These are phyloP conservation scores for Peltaster fructicola DNA, from an alignment of 2,329 filamentous ascomycete genomes.

Conservation along the genomic window DNA sequence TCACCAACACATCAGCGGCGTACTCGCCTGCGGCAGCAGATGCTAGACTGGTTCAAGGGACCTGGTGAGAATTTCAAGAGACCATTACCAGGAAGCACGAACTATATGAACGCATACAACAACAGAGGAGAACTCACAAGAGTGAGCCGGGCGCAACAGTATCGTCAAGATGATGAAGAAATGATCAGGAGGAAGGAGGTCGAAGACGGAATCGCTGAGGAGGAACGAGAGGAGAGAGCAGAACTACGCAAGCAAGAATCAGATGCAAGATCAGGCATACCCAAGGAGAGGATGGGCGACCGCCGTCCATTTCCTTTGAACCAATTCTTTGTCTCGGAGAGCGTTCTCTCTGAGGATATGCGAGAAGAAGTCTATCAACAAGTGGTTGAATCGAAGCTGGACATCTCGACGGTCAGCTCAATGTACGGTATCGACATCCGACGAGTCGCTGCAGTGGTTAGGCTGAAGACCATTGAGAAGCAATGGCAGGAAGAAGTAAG, in stretches of 20 bases:
- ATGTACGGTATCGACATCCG: slow-evolving; percentile 65
- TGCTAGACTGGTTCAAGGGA: slow-evolving; percentile 42
- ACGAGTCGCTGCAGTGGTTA: slow-evolving; percentile 67
- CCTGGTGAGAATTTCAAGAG: slow-evolving; percentile 32
- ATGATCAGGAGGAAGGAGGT: slow-evolving; percentile 8
- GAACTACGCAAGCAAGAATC: slow-evolving; percentile 8
- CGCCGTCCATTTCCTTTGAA: slow-evolving; percentile 58
- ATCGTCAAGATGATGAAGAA: slow-evolving; percentile 14
- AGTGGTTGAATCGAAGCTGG: slow-evolving; percentile 47
- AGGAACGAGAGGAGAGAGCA: slow-evolving; percentile 7
- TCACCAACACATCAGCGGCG: not conserved
- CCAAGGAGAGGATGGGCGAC: slow-evolving; percentile 11
- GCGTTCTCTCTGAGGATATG: slow-evolving; percentile 55
- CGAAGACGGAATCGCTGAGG: slow-evolving; percentile 9
- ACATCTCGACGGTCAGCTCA: slow-evolving; percentile 60
- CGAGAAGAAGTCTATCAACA: slow-evolving; percentile 56
- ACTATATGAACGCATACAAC: slow-evolving; percentile 38
- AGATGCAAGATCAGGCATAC: slow-evolving; percentile 9
- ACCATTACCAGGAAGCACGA: slow-evolving; percentile 33
- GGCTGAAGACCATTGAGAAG: slow-evolving; percentile 74
- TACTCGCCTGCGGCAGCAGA: slow-evolving; percentile 36
- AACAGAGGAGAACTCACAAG: slow-evolving; percentile 30
- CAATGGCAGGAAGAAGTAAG: slow-evolving; percentile 60
- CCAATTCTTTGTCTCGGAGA: slow-evolving; percentile 48
- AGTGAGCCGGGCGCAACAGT: slow-evolving; percentile 5